Evolutionary conservation across 345 rosid species (phyloP).

Genomic region (Populus deltoides): DNA sequence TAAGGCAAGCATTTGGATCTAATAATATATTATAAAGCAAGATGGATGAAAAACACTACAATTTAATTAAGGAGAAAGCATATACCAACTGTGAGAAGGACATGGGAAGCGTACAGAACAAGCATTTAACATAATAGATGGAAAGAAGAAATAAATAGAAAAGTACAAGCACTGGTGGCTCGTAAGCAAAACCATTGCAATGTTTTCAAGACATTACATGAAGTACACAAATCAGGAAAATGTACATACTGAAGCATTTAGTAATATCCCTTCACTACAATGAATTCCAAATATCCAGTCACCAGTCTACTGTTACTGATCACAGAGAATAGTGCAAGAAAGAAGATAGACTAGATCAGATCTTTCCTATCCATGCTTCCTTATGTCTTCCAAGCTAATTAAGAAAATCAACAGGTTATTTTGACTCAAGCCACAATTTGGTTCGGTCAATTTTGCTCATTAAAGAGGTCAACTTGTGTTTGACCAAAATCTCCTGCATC

Average conservation of each 20-base stretch:
- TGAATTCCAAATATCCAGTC: neutral
- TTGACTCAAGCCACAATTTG: neutral
- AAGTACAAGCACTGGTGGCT: neutral
- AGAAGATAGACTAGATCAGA: neutral
- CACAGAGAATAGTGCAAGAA: neutral
- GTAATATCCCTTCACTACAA: neutral
- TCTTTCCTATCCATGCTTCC: neutral
- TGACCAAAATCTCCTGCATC: too few relatives aligned
- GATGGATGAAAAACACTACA: neutral
- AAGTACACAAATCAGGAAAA: neutral
- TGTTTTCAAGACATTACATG: neutral
- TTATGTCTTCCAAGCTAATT: neutral
- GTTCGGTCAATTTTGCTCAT: neutral
- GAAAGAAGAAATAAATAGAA: neutral
- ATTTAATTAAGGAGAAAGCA: neutral
- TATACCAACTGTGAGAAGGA: neutral
- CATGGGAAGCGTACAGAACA: neutral
- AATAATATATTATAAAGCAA: neutral
- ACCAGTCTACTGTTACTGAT: neutral
- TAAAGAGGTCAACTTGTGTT: neutral
- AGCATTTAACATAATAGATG: neutral
- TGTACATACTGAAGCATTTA: neutral
- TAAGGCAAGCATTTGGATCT: neutral
- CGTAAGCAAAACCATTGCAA: neutral
- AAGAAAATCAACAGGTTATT: neutral